phyloP scores from a whole-genome alignment of 2,329 filamentous ascomycete species.

The Orbilia quercus region DNA sequence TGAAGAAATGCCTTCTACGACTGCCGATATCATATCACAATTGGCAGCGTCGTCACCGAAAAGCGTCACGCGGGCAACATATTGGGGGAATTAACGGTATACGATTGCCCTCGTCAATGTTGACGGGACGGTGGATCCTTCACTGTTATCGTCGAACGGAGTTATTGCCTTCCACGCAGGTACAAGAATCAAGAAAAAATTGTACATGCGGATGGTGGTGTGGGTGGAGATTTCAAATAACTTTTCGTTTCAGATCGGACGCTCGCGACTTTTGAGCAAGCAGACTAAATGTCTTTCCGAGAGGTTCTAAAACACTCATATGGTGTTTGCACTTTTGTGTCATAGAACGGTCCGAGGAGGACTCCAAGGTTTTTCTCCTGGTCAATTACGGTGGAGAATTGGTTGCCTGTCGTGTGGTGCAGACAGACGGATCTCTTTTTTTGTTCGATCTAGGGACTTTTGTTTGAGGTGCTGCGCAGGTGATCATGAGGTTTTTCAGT shows the following conservation, averaged over 20 bases:
- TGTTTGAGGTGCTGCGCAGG: constrained; percentile 18
- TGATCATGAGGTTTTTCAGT: constrained; percentile 23
- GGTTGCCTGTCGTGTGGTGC: constrained; percentile 1
- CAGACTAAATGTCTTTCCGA: not conserved
- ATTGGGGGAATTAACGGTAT: constrained; percentile 21
- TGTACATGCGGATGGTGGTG: too few species aligned
- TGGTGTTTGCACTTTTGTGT: constrained; percentile 41
- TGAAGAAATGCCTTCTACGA: not conserved
- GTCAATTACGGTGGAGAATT: constrained; percentile 19
- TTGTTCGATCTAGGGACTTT: not conserved
- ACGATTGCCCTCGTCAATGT: too few species aligned
- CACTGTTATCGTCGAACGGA: not conserved
- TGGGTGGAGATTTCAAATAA: constrained; percentile 36
- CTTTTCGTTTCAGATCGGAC: constrained; percentile 30
- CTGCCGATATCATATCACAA: not conserved
- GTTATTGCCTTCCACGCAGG: constrained; percentile 4
- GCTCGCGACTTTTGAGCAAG: constrained; percentile 14
- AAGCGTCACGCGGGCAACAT: constrained; percentile 29
- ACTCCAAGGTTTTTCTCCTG: constrained; percentile 13
- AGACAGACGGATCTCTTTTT: constrained; percentile 7
- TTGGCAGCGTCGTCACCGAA: constrained; percentile 15
- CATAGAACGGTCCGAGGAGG: not conserved
- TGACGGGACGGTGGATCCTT: constrained; percentile 19
- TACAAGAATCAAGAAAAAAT: constrained; percentile 1
- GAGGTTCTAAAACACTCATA: constrained; percentile 14